These are phyloP conservation scores for Suhomyces sp. DNA, from an alignment of 805 yeast genomes.

Conservation along the genomic window DNA sequence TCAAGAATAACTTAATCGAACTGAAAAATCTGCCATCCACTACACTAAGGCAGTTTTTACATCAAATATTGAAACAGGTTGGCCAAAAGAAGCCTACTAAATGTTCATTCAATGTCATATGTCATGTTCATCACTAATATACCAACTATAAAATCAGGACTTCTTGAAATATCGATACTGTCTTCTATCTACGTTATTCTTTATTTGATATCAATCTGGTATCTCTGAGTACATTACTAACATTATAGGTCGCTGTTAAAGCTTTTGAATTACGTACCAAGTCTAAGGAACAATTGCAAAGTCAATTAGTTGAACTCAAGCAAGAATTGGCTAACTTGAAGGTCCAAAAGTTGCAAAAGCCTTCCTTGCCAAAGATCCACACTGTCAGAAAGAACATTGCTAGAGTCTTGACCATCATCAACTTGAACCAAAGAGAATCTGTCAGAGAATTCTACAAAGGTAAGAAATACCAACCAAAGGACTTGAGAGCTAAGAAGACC, in stretches of 20 bases:
- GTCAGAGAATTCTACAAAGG: slow-evolving; percentile 94
- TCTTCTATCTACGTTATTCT: background rate
- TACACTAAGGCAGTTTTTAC: background rate
- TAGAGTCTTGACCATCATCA: slow-evolving; percentile 94
- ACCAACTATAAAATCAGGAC: background rate
- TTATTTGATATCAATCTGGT: background rate
- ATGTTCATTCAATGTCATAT: background rate
- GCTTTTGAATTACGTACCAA: slow-evolving; percentile 95
- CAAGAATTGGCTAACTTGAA: slow-evolving; percentile 93
- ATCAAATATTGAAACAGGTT: background rate
- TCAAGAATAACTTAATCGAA: background rate
- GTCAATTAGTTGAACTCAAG: slow-evolving; percentile 92
- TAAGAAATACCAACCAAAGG: slow-evolving; percentile 96
- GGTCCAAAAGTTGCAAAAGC: slow-evolving; percentile 91
- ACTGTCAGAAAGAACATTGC: slow-evolving; percentile 98
- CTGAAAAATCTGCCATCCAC: background rate
- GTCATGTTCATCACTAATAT: background rate
- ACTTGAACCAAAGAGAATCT: slow-evolving; percentile 92
- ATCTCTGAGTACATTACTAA: slow-evolving; percentile 16
- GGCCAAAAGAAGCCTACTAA: background rate
- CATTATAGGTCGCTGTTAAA: slow-evolving; percentile 76
- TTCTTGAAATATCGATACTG: background rate
- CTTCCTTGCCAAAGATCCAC: slow-evolving; percentile 93
- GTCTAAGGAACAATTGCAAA: slow-evolving; percentile 94
- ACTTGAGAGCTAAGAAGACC: slow-evolving; percentile 98